A percentile compares a stretch with the other conserved stretches of the same genome.
These are phyloP conservation scores for Cadophora gregata DNA, from an alignment of 2,329 filamentous ascomycete genomes.

Conservation along the genomic window DNA sequence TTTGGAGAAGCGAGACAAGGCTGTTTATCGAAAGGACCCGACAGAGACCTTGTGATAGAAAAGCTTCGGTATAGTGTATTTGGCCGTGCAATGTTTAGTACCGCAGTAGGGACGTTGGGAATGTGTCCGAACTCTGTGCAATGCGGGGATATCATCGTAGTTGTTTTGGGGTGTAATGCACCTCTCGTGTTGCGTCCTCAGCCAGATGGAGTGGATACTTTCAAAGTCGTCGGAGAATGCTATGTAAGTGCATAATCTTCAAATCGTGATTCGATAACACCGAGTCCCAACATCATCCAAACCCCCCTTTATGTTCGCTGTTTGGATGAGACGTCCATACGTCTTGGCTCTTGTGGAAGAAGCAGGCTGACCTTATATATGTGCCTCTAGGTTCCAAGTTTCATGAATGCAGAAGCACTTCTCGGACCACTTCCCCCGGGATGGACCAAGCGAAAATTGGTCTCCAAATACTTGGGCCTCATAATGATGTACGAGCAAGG, in stretches of 20 bases:
- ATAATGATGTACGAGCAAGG: constrained; percentile 15
- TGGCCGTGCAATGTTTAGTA: not conserved
- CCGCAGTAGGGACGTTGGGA: constrained; percentile 14
- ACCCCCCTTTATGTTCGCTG: too few species aligned
- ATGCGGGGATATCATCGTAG: constrained; percentile 11
- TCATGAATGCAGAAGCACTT: constrained; percentile 20
- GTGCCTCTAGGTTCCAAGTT: not conserved
- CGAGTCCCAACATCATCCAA: too few species aligned
- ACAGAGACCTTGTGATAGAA: not conserved
- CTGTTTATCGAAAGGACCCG: not conserved
- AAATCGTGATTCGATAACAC: too few species aligned
- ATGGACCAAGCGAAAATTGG: not conserved
- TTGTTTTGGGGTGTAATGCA: constrained; percentile 10
- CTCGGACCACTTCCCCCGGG: constrained; percentile 11
- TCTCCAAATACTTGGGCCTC: not conserved
- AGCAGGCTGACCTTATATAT: not conserved
- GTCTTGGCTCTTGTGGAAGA: too few species aligned
- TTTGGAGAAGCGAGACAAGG: not conserved
- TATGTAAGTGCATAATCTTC: constrained; percentile 8
- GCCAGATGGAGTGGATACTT: not conserved
- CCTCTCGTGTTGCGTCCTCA: constrained; percentile 14
- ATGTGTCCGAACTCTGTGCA: constrained; percentile 12
- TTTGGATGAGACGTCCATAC: not conserved
- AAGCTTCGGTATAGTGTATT: not conserved
- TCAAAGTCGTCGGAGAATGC: constrained; percentile 14